Base-by-base conservation (phyloP, 1,284 basidiomycete species). In the Tilletia indica region DNA sequence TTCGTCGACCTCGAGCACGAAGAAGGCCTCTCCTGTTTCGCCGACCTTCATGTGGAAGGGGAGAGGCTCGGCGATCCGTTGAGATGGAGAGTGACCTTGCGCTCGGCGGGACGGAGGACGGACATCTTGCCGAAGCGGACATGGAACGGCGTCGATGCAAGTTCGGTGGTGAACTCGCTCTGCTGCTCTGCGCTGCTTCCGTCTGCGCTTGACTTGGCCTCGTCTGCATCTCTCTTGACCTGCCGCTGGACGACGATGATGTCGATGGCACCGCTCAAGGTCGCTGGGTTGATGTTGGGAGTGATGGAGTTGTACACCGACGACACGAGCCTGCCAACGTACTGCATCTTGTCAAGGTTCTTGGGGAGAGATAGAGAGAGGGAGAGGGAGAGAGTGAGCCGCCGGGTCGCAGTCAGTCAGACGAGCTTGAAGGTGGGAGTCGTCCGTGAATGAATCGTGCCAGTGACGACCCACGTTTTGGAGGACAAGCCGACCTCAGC, bases 1-100 rank as follows among this genome's bases (percentile, higher is more conserved):
- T 19, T 77, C 80, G 63, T 97, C 93, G 1, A 96, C 97, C 85
- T 99, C 95, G 78, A 99, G 93, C 51, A 99, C 92, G 82, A 99
- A 99, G 87, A 99, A 99, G 0, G 96, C 97, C 86, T 99, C 97
- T 21, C 97, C 97, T 1, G 95, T 93, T 74, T 99, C 96, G 58
- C 94, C 94, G 77, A 99, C 95, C 87, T 99, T 99, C 97, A 99
- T 99, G 82, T 89, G 89, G 84, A 94, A 99, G 1, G 96, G 96
- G 68, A 94, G 90, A 11, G 89, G 88, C 42, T 84, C 80, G n/a
- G 71, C 0, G 78, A 78, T 70, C 75, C 76, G 75, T 84, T 84
- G 58, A 84, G 74, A 63, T 77, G 81, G 45, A 77, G 75, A 38
- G 80, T 78, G 80, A 91, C 93, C 87, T 93, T 93, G 87, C 97